phyloP scores from a whole-genome alignment of 768 basidiomycete genomes.

The Termitomyces sp. region DNA sequence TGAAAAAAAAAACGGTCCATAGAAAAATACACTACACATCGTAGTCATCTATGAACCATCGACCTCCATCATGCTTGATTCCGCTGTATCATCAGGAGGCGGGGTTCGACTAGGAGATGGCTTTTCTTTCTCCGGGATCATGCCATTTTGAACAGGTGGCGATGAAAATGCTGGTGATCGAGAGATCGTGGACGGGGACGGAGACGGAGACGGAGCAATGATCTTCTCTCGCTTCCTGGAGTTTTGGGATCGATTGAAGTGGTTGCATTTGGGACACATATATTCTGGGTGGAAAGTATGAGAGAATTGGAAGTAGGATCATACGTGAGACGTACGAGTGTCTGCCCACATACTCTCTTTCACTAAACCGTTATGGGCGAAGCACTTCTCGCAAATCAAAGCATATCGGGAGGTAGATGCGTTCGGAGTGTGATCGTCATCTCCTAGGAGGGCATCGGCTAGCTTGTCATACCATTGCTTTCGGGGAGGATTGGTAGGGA shows the following conservation, averaged over 20 bases:
- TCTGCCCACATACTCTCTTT: conserved; percentile 80
- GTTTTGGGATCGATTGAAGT: conserved; percentile 63
- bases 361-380: conserved; percentile 84
- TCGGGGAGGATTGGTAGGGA: conserved; percentile 44
- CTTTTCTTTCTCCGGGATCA: neutral
- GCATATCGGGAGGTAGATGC: conserved; percentile 64
- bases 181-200: neutral
- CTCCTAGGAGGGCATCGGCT: conserved; percentile 83
- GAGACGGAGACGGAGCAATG: conserved; percentile 17
- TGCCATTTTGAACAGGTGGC: conserved; percentile 2
- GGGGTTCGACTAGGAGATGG: conserved; percentile 16
- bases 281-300: conserved; percentile 53
- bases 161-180: conserved; percentile 5
- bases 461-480: conserved; percentile 87
- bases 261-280: conserved; percentile 79
- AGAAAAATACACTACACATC: conserved; percentile 2
- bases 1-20: neutral
- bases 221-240: conserved; percentile 27
- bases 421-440: conserved; percentile 50
- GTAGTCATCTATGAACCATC: conserved; percentile 18
- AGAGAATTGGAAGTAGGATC: neutral
- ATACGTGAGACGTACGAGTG: conserved; percentile 55
- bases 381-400: conserved; percentile 86
- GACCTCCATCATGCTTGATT: conserved; percentile 30
- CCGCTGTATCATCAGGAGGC: conserved; percentile 16